Evolutionary conservation across 306 rosid genomes (phyloP).

Genomic region (Rosa multiflora): DNA sequence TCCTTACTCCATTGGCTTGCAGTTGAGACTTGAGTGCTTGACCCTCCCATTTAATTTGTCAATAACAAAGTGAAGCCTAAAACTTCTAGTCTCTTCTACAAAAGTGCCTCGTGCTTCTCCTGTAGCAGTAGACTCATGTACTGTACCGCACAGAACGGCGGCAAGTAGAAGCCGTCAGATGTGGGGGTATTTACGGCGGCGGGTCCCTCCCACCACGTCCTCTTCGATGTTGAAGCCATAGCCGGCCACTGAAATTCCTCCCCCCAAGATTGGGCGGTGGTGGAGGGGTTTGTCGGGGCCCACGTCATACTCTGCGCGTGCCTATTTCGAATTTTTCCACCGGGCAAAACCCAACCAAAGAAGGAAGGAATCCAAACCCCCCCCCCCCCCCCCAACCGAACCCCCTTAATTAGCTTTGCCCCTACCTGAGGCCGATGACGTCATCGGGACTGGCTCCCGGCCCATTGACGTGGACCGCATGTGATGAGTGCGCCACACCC

Average conservation of each 20-base stretch:
- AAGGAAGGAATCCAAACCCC: constrained; percentile 24
- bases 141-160: constrained; percentile 1
- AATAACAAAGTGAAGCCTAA: not conserved
- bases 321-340: not conserved
- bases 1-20: not conserved
- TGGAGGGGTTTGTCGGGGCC: constrained; percentile 11
- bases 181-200: constrained; percentile 7
- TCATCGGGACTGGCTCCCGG: constrained; percentile 12
- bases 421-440: constrained; percentile 17
- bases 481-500: constrained; percentile 28
- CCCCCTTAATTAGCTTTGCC: not conserved
- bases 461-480: constrained; percentile 33
- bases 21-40: not conserved
- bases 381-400: not conserved
- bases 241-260: constrained; percentile 2
- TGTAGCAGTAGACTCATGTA: not conserved
- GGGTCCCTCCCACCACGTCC: not conserved
- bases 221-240: constrained; percentile 4
- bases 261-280: constrained; percentile 27
- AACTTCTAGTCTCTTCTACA: not conserved
- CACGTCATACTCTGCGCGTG: not conserved
- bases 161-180: constrained; percentile 26
- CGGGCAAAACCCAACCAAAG: not conserved
- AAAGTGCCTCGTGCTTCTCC: not conserved
- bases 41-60: not conserved